phyloP scores from a whole-genome alignment of 106 monocot species.

The Platanthera zijinensis region DNA sequence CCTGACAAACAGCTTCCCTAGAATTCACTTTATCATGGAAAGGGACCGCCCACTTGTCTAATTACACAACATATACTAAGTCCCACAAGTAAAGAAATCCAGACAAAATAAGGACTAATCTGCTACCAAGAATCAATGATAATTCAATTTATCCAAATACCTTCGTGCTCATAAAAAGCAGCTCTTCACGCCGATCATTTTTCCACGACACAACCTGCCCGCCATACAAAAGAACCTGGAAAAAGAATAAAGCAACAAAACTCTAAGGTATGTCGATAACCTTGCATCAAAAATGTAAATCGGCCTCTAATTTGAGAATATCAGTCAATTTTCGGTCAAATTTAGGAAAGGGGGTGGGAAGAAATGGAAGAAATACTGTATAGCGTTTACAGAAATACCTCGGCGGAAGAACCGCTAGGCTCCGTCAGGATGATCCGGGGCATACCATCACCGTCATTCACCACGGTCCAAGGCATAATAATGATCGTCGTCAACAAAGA shows the following conservation, averaged over 20 bases:
- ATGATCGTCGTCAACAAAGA: neutral
- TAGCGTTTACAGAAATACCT: neutral
- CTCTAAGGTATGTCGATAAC: neutral
- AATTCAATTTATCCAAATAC: conserved; percentile 16
- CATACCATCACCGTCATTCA: conserved; percentile 19
- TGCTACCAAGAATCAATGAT: neutral
- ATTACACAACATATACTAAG: neutral
- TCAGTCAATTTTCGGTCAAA: neutral
- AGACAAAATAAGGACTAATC: neutral
- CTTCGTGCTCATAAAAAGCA: conserved; percentile 58
- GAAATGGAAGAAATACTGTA: neutral
- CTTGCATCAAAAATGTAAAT: neutral
- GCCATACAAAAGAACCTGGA: conserved; percentile 48
- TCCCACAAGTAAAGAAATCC: neutral
- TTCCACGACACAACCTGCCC: conserved; percentile 71
- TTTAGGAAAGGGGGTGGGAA: neutral
- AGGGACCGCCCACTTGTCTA: neutral
- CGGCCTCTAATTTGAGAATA: neutral
- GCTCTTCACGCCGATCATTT: conserved; percentile 41
- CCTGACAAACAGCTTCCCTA: neutral
- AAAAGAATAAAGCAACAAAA: conserved; percentile 1
- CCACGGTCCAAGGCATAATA: conserved; percentile 23
- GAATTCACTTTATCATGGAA: neutral
- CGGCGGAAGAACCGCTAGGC: conserved; percentile 19
- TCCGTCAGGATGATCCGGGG: conserved; percentile 23